Percentiles rank a stretch among this genome's conserved stretches.
phyloP scores from a whole-genome alignment of 2,329 filamentous ascomycete genomes.

The Acrocalymma vagum region DNA sequence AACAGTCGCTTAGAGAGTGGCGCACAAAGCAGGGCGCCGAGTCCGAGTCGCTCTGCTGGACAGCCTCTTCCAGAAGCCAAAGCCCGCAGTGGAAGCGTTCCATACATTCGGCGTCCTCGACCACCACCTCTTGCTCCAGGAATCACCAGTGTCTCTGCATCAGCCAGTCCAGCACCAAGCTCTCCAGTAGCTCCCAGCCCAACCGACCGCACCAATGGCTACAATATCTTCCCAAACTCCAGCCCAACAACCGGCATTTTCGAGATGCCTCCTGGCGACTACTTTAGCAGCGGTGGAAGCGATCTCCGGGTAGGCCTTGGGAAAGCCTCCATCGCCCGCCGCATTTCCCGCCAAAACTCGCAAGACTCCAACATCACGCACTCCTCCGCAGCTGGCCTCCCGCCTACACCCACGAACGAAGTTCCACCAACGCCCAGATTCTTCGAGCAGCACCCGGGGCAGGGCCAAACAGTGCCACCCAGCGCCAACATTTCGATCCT shows the following conservation, averaged over 20 bases:
- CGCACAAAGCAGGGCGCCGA: slow-evolving; percentile 19
- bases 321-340: slow-evolving; percentile 6
- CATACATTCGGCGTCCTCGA: slow-evolving; percentile 7
- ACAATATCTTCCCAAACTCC: slow-evolving; percentile 16
- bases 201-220: slow-evolving; percentile 10
- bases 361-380: slow-evolving; percentile 16
- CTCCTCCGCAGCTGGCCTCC: slow-evolving; percentile 1
- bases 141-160: slow-evolving; percentile 9
- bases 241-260: slow-evolving; percentile 7
- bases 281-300: slow-evolving; percentile 4
- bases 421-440: slow-evolving; percentile 1
- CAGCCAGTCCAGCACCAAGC: slow-evolving; percentile 4
- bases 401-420: neutral
- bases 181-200: slow-evolving; percentile 9
- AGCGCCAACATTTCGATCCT: slow-evolving; percentile 43
- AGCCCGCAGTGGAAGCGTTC: too few relatives aligned
- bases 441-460: neutral
- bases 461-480: too few relatives aligned
- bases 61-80: too few relatives aligned
- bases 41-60: slow-evolving; percentile 15
- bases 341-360: slow-evolving; percentile 17
- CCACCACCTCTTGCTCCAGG: slow-evolving; percentile 12
- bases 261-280: slow-evolving; percentile 1
- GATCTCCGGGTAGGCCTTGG: slow-evolving; percentile 12
- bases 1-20: slow-evolving; percentile 18